Base-by-base conservation (phyloP, 83 land plant species). In the Picea abies region DNA sequence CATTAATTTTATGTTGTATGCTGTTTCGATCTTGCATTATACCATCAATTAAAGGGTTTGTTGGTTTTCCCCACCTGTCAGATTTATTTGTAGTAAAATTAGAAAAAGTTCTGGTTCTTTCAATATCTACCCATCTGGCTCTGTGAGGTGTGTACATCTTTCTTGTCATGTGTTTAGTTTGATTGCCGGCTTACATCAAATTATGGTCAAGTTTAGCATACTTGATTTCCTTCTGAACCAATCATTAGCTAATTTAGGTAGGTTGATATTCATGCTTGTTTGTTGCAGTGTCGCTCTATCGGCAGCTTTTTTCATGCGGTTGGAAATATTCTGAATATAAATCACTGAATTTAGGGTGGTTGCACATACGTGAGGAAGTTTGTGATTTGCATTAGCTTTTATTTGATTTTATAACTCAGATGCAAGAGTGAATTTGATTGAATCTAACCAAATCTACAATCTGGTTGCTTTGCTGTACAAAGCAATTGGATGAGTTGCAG, bases 401-500 rank as follows among this genome's bases (percentile, higher is more conserved):
- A 73, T 52, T 73, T 7, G 47, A 73, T 11, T 73, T 39, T 9
- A 52, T 44, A 23, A 41, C 56, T 73, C 16, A 72, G 25, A 44
- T 72, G 20, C 9, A 72, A 72, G 12, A 20, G n/a, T 41, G 20
- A 72, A 41, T 23, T 41, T 41, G 20, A 41, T n/a, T 4, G 19
- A 11, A 39, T 72, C 77, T 73, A 73, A 73, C 77, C 10, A 20
- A 73, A n/a, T 73, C 70, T 44, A 44, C n/a, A 73, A 44, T 73
- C 39, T 23, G 41, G 77, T 73, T 73, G 77, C 77, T 73, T 73
- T 73, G 77, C 20, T 20, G 14, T 73, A 52, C 58, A 73, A 49
- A 93, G 95, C 93, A 93, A 91, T 81, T 93, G 88, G 95, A 93
- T 84, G 95, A 93, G 90, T 63, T 90, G 87, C 93, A 93, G 85